Evolutionary conservation across 306 rosid genomes (phyloP), one percentile per base, ranked within the genome.

Genomic region (Castanea crenata): DNA sequence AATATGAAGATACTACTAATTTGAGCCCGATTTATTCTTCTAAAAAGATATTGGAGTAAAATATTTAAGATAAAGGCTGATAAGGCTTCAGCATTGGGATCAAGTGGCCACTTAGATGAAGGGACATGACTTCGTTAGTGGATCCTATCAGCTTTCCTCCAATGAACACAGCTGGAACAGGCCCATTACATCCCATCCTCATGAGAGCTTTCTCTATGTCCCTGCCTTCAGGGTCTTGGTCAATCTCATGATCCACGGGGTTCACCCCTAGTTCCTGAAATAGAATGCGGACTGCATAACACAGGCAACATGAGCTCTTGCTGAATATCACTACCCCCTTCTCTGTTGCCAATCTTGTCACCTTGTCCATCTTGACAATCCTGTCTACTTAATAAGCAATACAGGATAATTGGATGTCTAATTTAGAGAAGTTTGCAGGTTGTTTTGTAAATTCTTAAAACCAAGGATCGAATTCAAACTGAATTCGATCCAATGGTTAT

Each of bases 81-180:
- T 85, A 89, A 34, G 92, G 91, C 81, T 82, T 85, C 56, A 96
- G 82, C 84, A 86, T 38, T 59, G 75, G 90, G 78, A 63, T 85
- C 76, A 96, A 91, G 62, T 82, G 77, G 25, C 99, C 98, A 55
- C 93, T 85, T 35, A 96, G 90, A 89, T 96, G 99, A 62, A 91
- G 94, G 23, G 99, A 96, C 99, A 96, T 93, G 86, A 96, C 85
- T 85, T 96, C 98, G 72, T 96, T 96, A 51, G 99, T 96, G 69
- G 98, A 96, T 55, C 99, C 99, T 25, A 76, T 83, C 19, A 96
- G 78, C 74, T 75, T 76, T 70, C 99, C 99, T 34, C 89, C 98
- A 12, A 96, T 96, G 97, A 96, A 96, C 55, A 96, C 98, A 0
- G 96, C 97, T 0, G 99, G 99, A 9, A 96, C 86, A 1, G 99